Evolutionary conservation across 176 grass and related monocot species (phyloP).

Genomic region (Aegilops bicornis): DNA sequence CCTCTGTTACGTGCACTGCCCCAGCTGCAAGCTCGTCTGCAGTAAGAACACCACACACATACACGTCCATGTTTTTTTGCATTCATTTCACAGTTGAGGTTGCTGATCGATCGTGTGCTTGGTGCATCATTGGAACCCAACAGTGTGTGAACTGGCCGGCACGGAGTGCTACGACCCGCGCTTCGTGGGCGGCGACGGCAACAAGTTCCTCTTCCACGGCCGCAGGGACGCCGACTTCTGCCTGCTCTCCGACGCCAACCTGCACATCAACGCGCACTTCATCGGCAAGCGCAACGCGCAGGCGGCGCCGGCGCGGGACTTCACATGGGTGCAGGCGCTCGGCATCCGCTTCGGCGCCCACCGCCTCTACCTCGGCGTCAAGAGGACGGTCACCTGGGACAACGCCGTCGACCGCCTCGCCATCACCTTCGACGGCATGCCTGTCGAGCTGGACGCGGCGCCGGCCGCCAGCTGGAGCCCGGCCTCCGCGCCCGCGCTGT

Average conservation of each 20-base stretch:
- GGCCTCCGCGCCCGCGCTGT: constrained; percentile 19
- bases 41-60: not conserved
- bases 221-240: constrained; percentile 61
- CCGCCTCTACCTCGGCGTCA: constrained; percentile 53
- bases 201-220: constrained; percentile 57
- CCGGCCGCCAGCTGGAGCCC: constrained; percentile 42
- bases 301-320: constrained; percentile 16
- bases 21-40: constrained; percentile 59
- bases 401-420: constrained; percentile 41
- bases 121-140: too few species aligned
- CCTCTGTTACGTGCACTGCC: constrained; percentile 56
- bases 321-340: constrained; percentile 63
- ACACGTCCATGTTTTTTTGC: not conserved
- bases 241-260: constrained; percentile 62
- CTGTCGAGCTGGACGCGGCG: constrained; percentile 6
- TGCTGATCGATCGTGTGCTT: constrained; percentile 2
- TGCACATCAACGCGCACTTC: constrained; percentile 88
- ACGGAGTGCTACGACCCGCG: constrained; percentile 54
- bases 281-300: constrained; percentile 53
- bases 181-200: constrained; percentile 56
- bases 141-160: constrained; percentile 44
- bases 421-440: constrained; percentile 48
- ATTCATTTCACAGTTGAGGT: not conserved
- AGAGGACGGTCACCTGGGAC: constrained; percentile 32
- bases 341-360: constrained; percentile 55